Evolutionary conservation across 202 grass and related monocot species (phyloP).

Genomic region (Elaeis oleifera): DNA sequence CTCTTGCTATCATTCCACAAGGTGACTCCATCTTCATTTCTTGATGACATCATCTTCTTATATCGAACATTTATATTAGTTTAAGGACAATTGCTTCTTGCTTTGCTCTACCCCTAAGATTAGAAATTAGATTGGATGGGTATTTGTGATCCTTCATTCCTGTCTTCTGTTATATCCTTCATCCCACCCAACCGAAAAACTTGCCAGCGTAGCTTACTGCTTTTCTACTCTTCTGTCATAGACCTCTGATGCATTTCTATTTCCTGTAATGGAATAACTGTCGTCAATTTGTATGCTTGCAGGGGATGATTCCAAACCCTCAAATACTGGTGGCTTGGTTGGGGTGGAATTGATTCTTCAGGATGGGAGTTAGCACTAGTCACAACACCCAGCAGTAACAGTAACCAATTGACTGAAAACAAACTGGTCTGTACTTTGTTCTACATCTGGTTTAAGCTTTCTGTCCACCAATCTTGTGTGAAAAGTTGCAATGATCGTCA

Average conservation of each 20-base stretch:
- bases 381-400: slow-evolving; percentile 29
- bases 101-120: too few relatives aligned
- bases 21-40: slow-evolving; percentile 24
- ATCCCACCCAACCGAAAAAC: too few relatives aligned
- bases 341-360: slow-evolving; percentile 32
- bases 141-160: too few relatives aligned
- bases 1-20: slow-evolving; percentile 55
- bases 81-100: background rate
- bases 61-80: background rate
- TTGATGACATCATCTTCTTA: background rate
- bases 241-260: background rate
- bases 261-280: background rate
- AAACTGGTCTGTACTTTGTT: slow-evolving; percentile 41
- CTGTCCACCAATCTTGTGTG: too few relatives aligned
- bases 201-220: too few relatives aligned
- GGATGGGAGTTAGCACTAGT: slow-evolving; percentile 84
- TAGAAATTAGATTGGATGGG: too few relatives aligned
- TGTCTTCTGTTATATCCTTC: too few relatives aligned
- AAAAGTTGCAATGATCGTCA: too few relatives aligned
- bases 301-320: slow-evolving; percentile 31
- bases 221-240: background rate
- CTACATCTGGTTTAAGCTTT: too few relatives aligned
- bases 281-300: background rate
- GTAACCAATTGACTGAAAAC: slow-evolving; percentile 29
- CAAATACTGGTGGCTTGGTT: slow-evolving; percentile 8